Evolutionary conservation across 1,284 basidiomycete genomes (phyloP).

Genomic region (Blastosporella zonata): DNA sequence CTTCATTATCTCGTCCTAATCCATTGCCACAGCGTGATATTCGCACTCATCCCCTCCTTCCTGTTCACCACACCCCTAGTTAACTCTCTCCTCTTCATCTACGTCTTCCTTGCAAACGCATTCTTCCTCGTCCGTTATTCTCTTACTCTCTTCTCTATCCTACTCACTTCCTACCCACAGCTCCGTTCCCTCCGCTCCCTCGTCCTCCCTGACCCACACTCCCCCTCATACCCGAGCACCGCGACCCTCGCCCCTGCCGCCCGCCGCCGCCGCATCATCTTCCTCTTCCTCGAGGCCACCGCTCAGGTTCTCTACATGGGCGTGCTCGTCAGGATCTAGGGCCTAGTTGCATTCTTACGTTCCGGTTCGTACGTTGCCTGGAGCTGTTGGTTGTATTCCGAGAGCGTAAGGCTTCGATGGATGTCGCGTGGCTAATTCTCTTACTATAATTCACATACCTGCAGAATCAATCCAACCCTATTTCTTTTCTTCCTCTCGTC

Average conservation of each 20-base stretch:
- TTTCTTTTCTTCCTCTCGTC: no score
- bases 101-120: slow-evolving; percentile 85
- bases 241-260: slow-evolving; percentile 82
- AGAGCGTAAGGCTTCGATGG: no score
- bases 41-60: slow-evolving; percentile 63
- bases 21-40: slow-evolving; percentile 57
- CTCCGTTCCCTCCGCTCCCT: slow-evolving; percentile 90
- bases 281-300: slow-evolving; percentile 79
- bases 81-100: slow-evolving; percentile 75
- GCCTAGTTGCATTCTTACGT: no score
- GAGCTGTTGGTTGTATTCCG: no score
- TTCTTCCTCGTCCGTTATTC: slow-evolving; percentile 82
- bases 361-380: no score
- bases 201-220: slow-evolving; percentile 63
- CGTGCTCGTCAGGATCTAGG: slow-evolving; percentile 54
- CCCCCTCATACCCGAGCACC: slow-evolving; percentile 51
- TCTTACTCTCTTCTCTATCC: neutral
- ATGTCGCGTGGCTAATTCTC: no score
- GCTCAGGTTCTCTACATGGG: slow-evolving; percentile 84
- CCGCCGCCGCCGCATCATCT: slow-evolving; percentile 78
- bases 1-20: slow-evolving; percentile 2
- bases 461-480: no score
- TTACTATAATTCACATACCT: no score
- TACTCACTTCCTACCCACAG: slow-evolving; percentile 36
- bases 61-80: slow-evolving; percentile 60